phyloP scores from a whole-genome alignment of 2,329 filamentous ascomycete species.

The Fusarium mexicanum region DNA sequence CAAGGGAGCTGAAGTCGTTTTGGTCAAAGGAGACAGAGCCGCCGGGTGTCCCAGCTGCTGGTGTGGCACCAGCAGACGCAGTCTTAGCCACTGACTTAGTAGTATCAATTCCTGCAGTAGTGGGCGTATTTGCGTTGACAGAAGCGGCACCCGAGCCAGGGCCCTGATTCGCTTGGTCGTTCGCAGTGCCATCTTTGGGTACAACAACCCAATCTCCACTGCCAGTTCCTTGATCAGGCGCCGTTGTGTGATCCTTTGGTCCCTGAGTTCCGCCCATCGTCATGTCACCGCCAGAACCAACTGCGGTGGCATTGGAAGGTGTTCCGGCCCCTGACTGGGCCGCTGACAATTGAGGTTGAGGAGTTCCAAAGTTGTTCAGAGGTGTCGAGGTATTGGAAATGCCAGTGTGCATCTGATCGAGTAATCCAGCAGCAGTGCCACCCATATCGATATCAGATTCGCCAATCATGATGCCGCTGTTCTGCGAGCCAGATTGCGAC shows the following conservation, averaged over 20 bases:
- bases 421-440: constrained; percentile 69
- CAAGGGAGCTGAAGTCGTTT: constrained; percentile 71
- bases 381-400: constrained; percentile 70
- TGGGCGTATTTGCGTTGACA: constrained; percentile 46
- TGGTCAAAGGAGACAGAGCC: constrained; percentile 60
- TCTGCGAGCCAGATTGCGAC: constrained; percentile 65
- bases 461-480: constrained; percentile 65
- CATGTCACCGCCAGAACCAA: constrained; percentile 53
- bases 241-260: constrained; percentile 52
- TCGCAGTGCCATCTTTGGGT: constrained; percentile 66
- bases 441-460: constrained; percentile 73
- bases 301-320: constrained; percentile 60
- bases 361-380: constrained; percentile 67
- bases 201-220: constrained; percentile 81
- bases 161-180: constrained; percentile 42
- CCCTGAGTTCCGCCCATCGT: constrained; percentile 63
- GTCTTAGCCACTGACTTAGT: constrained; percentile 35
- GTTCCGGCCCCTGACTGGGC: constrained; percentile 67
- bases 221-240: constrained; percentile 61
- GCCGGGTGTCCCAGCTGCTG: constrained; percentile 47
- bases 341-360: constrained; percentile 67
- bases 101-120: constrained; percentile 30
- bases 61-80: constrained; percentile 35
- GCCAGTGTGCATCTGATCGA: constrained; percentile 74
- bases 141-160: constrained; percentile 26